Conservation (phyloP, 306 rosid species). For the Carpinus fangiana region DNA sequence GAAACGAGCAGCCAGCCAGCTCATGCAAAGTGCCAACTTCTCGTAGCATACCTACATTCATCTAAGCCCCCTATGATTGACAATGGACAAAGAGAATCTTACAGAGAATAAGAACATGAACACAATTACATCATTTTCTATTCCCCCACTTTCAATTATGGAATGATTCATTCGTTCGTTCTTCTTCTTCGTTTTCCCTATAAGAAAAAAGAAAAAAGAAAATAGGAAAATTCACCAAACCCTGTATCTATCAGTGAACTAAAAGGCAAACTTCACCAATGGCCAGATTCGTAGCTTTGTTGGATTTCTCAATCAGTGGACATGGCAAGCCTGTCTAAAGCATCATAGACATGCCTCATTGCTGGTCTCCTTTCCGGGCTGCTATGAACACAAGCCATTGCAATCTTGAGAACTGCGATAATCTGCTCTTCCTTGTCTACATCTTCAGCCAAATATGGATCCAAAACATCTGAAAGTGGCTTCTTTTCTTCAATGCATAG, state of each 20-base stretch:
- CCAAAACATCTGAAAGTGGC: conserved; percentile 79
- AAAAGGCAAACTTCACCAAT: conserved; percentile 36
- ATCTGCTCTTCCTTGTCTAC: conserved; percentile 79
- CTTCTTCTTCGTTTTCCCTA: not conserved
- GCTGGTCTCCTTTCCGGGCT: conserved; percentile 90
- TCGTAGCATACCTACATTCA: conserved; percentile 19
- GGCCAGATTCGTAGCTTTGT: conserved; percentile 22
- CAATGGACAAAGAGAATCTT: conserved; percentile 18
- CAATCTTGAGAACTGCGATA: conserved; percentile 78
- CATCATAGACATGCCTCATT: conserved; percentile 85
- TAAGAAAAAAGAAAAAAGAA: too few species aligned
- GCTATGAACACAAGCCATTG: conserved; percentile 82
- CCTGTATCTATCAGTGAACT: conserved; percentile 24
- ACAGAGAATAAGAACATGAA: conserved; percentile 23
- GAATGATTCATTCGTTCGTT: conserved; percentile 8
- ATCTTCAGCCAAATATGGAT: conserved; percentile 69
- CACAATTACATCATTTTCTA: conserved; percentile 19
- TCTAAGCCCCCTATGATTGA: conserved; percentile 17
- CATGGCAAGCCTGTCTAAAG: conserved; percentile 62
- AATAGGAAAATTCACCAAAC: conserved; percentile 25
- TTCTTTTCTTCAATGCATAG: conserved; percentile 93
- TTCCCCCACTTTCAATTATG: conserved; percentile 28
- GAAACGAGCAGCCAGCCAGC: conserved; percentile 24
- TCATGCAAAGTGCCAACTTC: conserved; percentile 10
- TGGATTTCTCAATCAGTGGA: conserved; percentile 51